These are phyloP conservation scores for Nannochloropsis oceanica DNA, from an alignment of 108 stramenopile species.

Conservation along the genomic window DNA sequence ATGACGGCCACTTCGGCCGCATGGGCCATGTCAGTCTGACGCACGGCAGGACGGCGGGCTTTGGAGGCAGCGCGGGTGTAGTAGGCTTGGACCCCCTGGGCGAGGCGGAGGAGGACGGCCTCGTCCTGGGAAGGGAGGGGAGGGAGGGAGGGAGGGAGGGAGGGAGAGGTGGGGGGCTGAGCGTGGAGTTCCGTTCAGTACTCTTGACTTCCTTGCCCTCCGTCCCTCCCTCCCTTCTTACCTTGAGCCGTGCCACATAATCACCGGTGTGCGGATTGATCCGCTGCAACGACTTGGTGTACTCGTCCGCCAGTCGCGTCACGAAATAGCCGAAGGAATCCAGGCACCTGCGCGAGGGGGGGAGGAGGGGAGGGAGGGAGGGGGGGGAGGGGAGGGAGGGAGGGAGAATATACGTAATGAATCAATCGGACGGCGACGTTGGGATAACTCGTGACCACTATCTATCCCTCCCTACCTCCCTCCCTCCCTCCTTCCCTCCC, in stretches of 20 bases:
- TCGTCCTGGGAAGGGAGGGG: slow-evolving; percentile 42
- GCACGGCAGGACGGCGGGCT: not conserved
- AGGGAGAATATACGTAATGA: too few relatives aligned
- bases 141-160: not conserved
- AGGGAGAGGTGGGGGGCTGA: not conserved
- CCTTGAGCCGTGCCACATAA: slow-evolving; percentile 61
- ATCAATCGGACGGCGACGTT: too few relatives aligned
- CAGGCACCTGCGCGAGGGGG: slow-evolving; percentile 48
- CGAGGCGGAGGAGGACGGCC: slow-evolving; percentile 52
- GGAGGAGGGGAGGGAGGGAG: not conserved
- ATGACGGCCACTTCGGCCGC: slow-evolving; percentile 63
- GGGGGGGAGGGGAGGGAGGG: not conserved
- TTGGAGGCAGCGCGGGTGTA: slow-evolving; percentile 45
- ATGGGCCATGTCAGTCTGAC: slow-evolving; percentile 20
- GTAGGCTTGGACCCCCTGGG: slow-evolving; percentile 52
- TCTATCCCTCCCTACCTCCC: not conserved
- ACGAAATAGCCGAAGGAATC: slow-evolving; percentile 68
- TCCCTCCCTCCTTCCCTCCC: not conserved
- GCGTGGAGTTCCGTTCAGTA: not conserved
- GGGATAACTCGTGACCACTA: too few relatives aligned
- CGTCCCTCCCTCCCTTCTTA: not conserved
- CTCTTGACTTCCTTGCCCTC: not conserved
- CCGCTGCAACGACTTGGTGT: slow-evolving; percentile 79
- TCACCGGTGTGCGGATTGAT: slow-evolving; percentile 68
- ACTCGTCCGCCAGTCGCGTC: slow-evolving; percentile 78